Conservation (phyloP, 352 stramenopile genomes). For the Phytophthora citrophthora region DNA sequence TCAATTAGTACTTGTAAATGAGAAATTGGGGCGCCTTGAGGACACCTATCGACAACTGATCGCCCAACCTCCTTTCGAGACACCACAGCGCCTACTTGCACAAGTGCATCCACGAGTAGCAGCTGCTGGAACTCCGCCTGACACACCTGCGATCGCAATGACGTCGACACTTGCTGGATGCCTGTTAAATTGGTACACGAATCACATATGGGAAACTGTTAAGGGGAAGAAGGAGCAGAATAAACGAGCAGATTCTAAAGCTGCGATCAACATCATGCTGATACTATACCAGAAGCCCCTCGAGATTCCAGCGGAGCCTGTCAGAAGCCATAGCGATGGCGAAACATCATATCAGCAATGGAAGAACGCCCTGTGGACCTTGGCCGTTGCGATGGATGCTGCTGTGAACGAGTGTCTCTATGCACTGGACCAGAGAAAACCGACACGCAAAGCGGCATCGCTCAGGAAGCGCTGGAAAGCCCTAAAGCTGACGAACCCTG, state of each 20-base stretch:
- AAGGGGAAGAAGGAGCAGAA: slow-evolving; percentile 10
- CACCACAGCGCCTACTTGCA: too few relatives aligned
- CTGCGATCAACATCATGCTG: neutral
- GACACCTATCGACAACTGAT: too few relatives aligned
- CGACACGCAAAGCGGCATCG: neutral
- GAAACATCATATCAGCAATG: neutral
- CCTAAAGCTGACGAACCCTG: too few relatives aligned
- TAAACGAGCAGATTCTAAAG: neutral
- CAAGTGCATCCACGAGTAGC: too few relatives aligned
- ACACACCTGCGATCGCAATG: neutral
- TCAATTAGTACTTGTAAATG: too few relatives aligned
- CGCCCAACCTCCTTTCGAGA: too few relatives aligned
- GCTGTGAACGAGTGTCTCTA: neutral
- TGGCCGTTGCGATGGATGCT: neutral
- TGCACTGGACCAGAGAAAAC: neutral
- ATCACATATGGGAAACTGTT: slow-evolving; percentile 10
- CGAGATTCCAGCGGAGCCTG: neutral
- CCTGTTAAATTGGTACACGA: slow-evolving; percentile 10
- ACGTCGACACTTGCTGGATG: neutral
- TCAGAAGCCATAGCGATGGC: neutral
- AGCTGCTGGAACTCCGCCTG: too few relatives aligned
- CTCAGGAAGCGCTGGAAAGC: neutral
- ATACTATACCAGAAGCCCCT: neutral
- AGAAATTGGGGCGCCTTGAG: too few relatives aligned
- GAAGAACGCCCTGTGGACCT: neutral